Percentiles rank a stretch among this genome's conserved stretches.
These are phyloP conservation scores for Carallia brachiata DNA, from an alignment of 345 rosid species.

Conservation along the genomic window DNA sequence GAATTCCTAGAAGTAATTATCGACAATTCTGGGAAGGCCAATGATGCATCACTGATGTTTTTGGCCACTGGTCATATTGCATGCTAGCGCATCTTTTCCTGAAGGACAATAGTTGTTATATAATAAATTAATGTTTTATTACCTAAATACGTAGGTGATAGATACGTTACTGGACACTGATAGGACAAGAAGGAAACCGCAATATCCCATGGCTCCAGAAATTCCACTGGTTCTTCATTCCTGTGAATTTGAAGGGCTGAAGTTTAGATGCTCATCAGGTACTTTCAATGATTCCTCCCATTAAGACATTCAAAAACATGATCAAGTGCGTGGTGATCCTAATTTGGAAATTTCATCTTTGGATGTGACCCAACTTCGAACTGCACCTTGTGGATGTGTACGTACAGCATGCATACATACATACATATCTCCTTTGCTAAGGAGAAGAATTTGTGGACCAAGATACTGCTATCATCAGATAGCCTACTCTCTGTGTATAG, in stretches of 20 bases:
- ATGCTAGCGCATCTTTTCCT: not conserved
- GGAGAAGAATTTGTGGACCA: not conserved
- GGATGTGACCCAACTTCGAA: not conserved
- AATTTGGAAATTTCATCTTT: too few species aligned
- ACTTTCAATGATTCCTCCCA: constrained; percentile 3
- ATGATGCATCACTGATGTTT: not conserved
- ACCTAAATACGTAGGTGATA: constrained; percentile 46
- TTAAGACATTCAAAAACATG: not conserved
- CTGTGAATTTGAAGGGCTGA: constrained; percentile 70
- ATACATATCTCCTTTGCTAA: not conserved
- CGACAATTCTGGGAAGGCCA: not conserved
- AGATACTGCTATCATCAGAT: not conserved
- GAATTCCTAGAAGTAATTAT: not conserved
- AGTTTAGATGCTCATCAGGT: constrained; percentile 80
- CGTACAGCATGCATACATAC: too few species aligned
- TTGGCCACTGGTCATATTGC: not conserved
- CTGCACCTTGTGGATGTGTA: not conserved
- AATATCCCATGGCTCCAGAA: constrained; percentile 78
- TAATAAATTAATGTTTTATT: constrained; percentile 7
- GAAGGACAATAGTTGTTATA: not conserved
- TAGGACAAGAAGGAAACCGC: constrained; percentile 72
- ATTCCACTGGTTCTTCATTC: constrained; percentile 73
- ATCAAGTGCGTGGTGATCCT: not conserved
- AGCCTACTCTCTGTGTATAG: not conserved
- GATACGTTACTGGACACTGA: constrained; percentile 64